Base-by-base conservation (phyloP, 225 moss, liverwort and hornwort species). In the Marchantia paleacea region DNA sequence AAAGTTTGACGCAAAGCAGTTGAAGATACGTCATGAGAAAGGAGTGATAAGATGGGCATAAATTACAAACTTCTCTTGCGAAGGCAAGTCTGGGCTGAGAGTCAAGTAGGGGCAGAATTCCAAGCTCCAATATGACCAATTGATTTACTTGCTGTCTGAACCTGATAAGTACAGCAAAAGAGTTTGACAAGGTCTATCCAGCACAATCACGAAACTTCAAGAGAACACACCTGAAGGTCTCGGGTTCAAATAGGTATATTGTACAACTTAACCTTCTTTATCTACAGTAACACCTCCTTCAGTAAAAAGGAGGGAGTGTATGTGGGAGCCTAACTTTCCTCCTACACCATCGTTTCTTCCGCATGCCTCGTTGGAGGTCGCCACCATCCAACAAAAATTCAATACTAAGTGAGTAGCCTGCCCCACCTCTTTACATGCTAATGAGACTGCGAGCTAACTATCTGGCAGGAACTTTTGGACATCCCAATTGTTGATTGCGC, bases 201-300 rank as follows among this genome's bases (percentile, higher is more conserved):
- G 49, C 58, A 15, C n/a, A n/a, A n/a, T 58, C 65, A 65, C 65
- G 6, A 3, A 24, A 24, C n/a, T 24, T 9, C n/a, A 29, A 68
- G 29, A 68, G 28, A 68, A 68, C 3, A 68, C 68, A n/a, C 68
- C 53, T 18, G 76, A 61, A 61, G 47, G 39, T 61, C 29, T 61
- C 9, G 6, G 61, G 55, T 29, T 60, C 39, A 58, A 60, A 76
- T 60, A n/a, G 58, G 0, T 73, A 58, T 76, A 60, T 58, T 76
- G 61, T 76, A 76, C 76, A 76, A 48, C 29, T 76, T 30, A 76
- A 8, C 60, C 10, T 31, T 30, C 57, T 60, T 60, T 76, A 76
- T 76, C 76, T 76, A 76, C 76, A 76, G 62, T 60, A 60, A 29
- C 8, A 72, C 72, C 51, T 52, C 74, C 74, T 54, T 54, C 26